phyloP scores from a whole-genome alignment of 2,329 filamentous ascomycete species.

The Fusarium piperis region DNA sequence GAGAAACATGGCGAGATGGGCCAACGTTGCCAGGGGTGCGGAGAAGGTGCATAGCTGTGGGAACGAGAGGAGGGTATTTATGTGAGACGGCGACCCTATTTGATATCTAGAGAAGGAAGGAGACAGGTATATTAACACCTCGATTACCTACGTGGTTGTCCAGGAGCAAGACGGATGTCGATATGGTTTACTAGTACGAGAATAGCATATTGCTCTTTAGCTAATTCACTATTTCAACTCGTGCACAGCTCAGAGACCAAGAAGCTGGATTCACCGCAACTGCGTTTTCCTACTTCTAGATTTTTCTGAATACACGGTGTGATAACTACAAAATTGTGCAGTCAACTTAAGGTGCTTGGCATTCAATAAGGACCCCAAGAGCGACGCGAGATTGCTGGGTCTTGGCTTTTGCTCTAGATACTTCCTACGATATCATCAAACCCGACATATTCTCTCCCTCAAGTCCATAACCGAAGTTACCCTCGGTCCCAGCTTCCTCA shows the following conservation, averaged over 20 bases:
- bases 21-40: conserved; percentile 12
- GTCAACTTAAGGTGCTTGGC: background rate
- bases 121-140: background rate
- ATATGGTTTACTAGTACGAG: background rate
- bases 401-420: background rate
- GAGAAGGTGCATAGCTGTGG: conserved; percentile 23
- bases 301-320: background rate
- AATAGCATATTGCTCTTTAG: too few species aligned
- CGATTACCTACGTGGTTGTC: background rate
- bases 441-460: background rate
- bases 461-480: background rate
- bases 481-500: background rate
- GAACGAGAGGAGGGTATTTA: conserved; percentile 1
- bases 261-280: background rate
- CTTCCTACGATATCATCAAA: background rate
- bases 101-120: background rate
- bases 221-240: background rate
- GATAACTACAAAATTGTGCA: background rate
- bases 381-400: background rate
- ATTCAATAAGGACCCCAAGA: background rate
- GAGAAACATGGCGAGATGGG: conserved; percentile 15
- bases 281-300: background rate
- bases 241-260: too few species aligned
- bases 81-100: conserved; percentile 3
- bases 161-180: background rate